Base-by-base conservation (phyloP, 768 basidiomycete species). In the Hericium alpestre region DNA sequence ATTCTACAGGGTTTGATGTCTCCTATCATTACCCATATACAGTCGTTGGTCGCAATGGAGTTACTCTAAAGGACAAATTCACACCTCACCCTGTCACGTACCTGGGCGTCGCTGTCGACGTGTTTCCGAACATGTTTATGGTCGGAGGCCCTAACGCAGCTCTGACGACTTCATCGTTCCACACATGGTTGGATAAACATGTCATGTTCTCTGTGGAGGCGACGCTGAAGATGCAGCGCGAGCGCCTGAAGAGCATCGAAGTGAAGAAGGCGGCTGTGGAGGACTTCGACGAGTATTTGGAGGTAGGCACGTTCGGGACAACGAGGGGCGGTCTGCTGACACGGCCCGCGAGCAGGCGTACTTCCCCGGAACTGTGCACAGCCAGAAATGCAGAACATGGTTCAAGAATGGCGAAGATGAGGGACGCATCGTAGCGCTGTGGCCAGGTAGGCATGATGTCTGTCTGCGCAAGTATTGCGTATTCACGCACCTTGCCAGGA, bases 101-200 rank as follows among this genome's bases (percentile, higher is more conserved):
- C 66, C 72, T 87, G 6, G 73, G 79, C 7, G 64, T 85, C 37
- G 76, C 78, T 20, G 74, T 80, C 18, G 79, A 83, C 50, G 81
- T 79, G 8, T 85, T 86, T 68, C 85, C 86, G n/a, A 86, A 84
- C 67, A 80, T 77, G 76, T 85, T 85, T 72, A 71, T 76, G 55
- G 64, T 70, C 18, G 63, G 79, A 10, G 83, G 84, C 0, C 83
- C 84, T 2, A 84, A 83, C 64, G 72, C 80, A 0, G 74, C 62
- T 8, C 75, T 83, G 15, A 81, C 79, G 2, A 72, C 77, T 0
- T 81, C 83, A 0, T 79, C 79, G 15, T 66, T 86, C n/a, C 64
- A 84, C 2, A 66, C 79, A 20, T 40, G 85, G 0, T 71, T 82
- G 38, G 83, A 86, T 66, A 69, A 73, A 12, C 76, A 83, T 60